Evolutionary conservation across 1,139 yeast species (phyloP), one percentile per base, ranked within the genome.

Genomic region (Lodderomyces beijingensis): DNA sequence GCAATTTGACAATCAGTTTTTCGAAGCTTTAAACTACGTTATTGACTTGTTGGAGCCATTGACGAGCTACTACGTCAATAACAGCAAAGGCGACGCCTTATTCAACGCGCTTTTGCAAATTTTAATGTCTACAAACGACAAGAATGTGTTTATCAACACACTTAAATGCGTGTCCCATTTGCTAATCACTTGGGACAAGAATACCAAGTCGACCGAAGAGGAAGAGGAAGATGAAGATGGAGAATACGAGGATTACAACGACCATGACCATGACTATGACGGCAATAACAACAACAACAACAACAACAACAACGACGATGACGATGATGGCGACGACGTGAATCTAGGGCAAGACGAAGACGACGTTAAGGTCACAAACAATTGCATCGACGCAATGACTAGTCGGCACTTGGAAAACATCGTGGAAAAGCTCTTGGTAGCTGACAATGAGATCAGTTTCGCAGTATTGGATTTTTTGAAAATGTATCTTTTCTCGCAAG

Each of bases 41-140:
- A 59, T 88, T 35, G 98, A 91, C 53, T 72, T 89, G 27, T 72
- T 86, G 34, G 98, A 91, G 52, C 80, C 91, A 2, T 74, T 88
- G 30, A 79, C 91, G 5, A 83, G 95, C 33, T 86, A 85, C 55
- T 70, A 85, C 45, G 79, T 87, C 10, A 91, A 93, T 22, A 81
- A 79, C 23, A 67, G 72, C 29, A 72, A 71, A 42, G 74, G 76
- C 44, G 89, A 83, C 53, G 73, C 72, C 8, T 61, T 79, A 37
- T 80, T 82, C 52, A 57, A 70, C 34, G 57, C 67, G 7, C 58
- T 82, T 31, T 57, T 77, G 30, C 50, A 57, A 6, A 60, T 78
- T 16, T 65, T 81, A 31, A 53, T 57, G 17, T 44, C 49, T 16
- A 63, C 77, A 6, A 65, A 65, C 32, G 91, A 83, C 50, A 74